Percentiles rank a stretch among this genome's conserved stretches.
Evolutionary conservation across 1,284 basidiomycete species (phyloP).

Genomic region (Dichomitus squalens): DNA sequence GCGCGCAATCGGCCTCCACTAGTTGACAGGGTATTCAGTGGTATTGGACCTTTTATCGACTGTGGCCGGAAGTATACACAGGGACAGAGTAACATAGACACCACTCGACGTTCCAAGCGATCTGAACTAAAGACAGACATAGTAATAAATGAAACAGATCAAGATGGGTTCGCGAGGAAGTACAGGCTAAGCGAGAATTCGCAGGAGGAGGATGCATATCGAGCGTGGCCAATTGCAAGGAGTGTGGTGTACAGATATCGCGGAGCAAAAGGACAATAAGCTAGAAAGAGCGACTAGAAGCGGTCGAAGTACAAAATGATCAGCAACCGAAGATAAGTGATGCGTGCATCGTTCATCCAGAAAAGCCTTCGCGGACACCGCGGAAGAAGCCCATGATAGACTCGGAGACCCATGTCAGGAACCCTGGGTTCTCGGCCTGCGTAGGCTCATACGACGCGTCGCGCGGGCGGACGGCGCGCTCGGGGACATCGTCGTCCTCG

Average conservation of each 20-base stretch:
- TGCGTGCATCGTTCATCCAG: constrained; percentile 10
- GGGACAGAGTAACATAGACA: constrained; percentile 3
- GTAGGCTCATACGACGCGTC: constrained; percentile 47
- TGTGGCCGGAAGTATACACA: constrained; percentile 8
- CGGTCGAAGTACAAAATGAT: not conserved
- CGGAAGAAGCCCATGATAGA: constrained; percentile 64
- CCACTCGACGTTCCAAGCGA: not conserved
- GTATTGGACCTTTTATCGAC: constrained; percentile 1
- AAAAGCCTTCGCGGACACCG: constrained; percentile 64
- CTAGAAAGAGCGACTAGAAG: not conserved
- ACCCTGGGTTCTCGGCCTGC: constrained; percentile 43
- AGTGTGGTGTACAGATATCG: constrained; percentile 9
- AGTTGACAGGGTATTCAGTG: constrained; percentile 12
- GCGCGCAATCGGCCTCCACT: constrained; percentile 1
- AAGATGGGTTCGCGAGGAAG: not conserved
- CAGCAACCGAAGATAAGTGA: not conserved
- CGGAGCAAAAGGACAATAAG: not conserved
- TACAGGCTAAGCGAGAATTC: constrained; percentile 4
- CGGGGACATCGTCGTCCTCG: constrained; percentile 35
- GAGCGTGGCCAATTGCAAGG: not conserved
- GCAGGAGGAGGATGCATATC: not conserved
- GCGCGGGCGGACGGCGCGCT: constrained; percentile 51
- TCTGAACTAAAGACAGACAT: not conserved
- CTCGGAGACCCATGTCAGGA: constrained; percentile 58
- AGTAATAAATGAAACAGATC: not conserved